Evolutionary conservation across 176 grass and related monocot genomes (phyloP), one percentile per base, ranked within the genome.

Genomic region (Oryza nivara): DNA sequence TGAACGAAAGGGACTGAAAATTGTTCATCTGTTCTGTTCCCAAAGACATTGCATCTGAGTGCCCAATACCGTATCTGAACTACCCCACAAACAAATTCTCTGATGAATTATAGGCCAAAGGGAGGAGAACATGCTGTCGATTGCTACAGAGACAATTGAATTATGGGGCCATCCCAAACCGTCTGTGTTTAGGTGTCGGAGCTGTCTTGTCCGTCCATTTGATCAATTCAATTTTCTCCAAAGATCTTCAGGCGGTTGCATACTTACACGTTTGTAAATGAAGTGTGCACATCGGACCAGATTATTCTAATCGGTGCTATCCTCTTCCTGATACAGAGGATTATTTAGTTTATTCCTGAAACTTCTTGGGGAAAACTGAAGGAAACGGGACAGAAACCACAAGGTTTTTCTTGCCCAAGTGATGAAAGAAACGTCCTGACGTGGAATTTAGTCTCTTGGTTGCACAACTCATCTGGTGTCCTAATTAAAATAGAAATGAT

Each of bases 371-470:
- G 73, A 72, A 89, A 85, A 85, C 65, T 66, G 5, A 73, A 11
- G 56, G 66, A 54, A 30, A 54, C 17, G 22, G 32, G 80, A 76
- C 30, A 23, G 41, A 51, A 15, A 7, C 87, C 82, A 65, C 73
- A 65, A 23, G 35, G 11, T n/a, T 46, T 86, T 73, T 36, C 83
- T 36, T 81, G 82, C 77, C 51, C 65, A 1, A 17, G 46, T 82
- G 67, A 71, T 22, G 83, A 82, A 89, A 77, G 88, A 45, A 81
- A 86, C 88, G 22, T 81, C 7, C 17, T 43, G 54, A 9, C 15
- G 28, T 40, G 73, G 12, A 15, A 38, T 14, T 34, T n/a, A 6
- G 38, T 12, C 49, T 63, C 26, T 8, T 32, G 63, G 28, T 6
- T 23, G 41, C 6, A 67, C 67, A 54, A 41, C 34, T 73, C 77